Evolutionary conservation across 139 green algal species (phyloP).

Genomic region (Tetradesmus obliquus): DNA sequence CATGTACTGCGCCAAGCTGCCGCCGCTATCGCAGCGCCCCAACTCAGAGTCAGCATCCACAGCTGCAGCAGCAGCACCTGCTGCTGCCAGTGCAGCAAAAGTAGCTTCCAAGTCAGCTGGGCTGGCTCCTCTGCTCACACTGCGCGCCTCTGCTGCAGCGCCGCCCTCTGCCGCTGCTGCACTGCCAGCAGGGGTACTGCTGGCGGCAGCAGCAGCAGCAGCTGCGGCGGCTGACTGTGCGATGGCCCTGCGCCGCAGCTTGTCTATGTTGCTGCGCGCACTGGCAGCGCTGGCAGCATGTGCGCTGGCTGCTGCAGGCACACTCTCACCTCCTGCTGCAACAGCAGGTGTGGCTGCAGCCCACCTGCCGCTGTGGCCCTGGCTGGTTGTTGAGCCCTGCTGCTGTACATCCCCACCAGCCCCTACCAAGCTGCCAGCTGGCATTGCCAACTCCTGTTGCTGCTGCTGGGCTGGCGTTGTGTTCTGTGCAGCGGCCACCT

Average conservation of each 20-base stretch:
- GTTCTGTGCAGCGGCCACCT: not conserved
- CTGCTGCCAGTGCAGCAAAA: not conserved
- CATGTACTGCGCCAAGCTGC: constrained; percentile 33
- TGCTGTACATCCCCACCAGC: not conserved
- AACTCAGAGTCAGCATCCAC: not conserved
- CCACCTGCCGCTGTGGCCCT: not conserved
- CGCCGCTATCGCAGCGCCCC: not conserved
- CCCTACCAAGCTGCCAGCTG: not conserved
- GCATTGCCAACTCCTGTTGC: not conserved
- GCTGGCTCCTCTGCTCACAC: not conserved
- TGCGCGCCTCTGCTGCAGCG: not conserved
- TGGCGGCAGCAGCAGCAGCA: constrained; percentile 11
- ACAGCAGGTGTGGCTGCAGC: not conserved
- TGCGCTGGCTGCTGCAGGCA: not conserved
- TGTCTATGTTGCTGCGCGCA: constrained; percentile 17
- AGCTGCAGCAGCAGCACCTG: not conserved
- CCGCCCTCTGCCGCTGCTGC: not conserved
- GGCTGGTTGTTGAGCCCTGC: not conserved
- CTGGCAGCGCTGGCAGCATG: constrained; percentile 1
- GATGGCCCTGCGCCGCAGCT: constrained; percentile 8
- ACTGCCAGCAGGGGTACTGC: not conserved
- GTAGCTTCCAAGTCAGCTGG: not conserved
- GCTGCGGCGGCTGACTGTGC: not conserved
- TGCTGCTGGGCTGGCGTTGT: not conserved
- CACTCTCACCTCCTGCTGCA: not conserved